Evolutionary conservation across 169 alveolate species (phyloP).

Genomic region (Condylostoma magnum): DNA sequence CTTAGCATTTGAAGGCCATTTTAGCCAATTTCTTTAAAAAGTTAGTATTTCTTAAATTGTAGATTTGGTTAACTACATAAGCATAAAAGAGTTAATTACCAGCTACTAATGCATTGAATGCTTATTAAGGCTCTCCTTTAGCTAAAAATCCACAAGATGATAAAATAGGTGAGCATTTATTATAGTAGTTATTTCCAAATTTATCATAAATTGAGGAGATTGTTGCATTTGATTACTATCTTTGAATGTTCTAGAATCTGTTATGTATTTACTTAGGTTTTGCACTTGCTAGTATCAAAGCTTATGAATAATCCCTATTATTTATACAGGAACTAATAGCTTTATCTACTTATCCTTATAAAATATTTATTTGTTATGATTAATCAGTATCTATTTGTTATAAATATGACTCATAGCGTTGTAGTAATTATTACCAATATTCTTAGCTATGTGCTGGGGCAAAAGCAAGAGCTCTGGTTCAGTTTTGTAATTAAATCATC

Average conservation of each 20-base stretch:
- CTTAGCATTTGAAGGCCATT: too few species aligned
- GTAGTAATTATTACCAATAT: constrained; percentile 40
- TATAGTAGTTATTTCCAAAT: constrained; percentile 3
- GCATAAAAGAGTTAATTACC: too few species aligned
- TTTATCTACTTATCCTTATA: constrained; percentile 34
- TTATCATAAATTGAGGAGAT: neutral
- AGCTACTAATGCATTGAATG: too few species aligned
- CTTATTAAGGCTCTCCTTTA: neutral
- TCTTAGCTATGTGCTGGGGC: constrained; percentile 56
- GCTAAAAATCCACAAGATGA: neutral
- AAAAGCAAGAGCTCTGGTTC: constrained; percentile 53
- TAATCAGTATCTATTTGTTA: constrained; percentile 27
- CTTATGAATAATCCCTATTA: constrained; percentile 47
- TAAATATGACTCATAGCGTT: constrained; percentile 14
- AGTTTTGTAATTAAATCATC: constrained; percentile 32
- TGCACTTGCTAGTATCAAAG: constrained; percentile 36
- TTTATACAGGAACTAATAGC: constrained; percentile 31
- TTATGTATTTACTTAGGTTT: too few species aligned
- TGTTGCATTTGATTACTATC: too few species aligned
- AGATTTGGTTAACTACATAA: too few species aligned
- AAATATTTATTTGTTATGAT: constrained; percentile 9
- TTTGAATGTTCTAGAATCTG: too few species aligned
- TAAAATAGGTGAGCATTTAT: neutral
- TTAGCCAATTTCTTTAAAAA: too few species aligned
- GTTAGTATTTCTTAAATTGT: too few species aligned